Percentiles rank a stretch among this genome's conserved stretches.
Conservation (phyloP, 1,139 yeast species). For the Geotrichum australiense region DNA sequence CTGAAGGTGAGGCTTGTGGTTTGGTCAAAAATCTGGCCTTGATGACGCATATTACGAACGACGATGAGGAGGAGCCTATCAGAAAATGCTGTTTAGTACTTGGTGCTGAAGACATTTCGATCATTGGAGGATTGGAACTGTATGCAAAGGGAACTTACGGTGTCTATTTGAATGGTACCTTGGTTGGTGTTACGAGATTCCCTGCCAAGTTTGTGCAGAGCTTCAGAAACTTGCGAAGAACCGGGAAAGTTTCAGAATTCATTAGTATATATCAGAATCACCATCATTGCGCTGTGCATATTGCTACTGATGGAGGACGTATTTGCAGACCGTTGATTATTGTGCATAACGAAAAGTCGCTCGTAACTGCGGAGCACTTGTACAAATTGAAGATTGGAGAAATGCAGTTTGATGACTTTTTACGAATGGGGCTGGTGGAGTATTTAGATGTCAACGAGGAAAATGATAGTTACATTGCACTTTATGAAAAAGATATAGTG, state of each 20-base stretch:
- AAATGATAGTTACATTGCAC: constrained; percentile 87
- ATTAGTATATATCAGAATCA: constrained; percentile 84
- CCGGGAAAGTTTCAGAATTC: constrained; percentile 82
- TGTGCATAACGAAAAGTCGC: constrained; percentile 63
- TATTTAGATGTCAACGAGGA: constrained; percentile 97
- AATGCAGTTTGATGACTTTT: constrained; percentile 83
- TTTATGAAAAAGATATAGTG: constrained; percentile 63
- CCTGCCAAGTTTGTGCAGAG: constrained; percentile 73
- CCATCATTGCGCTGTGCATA: constrained; percentile 89
- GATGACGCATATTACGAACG: constrained; percentile 98
- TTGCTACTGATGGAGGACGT: constrained; percentile 98
- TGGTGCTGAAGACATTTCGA: constrained; percentile 83
- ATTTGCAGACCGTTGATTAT: constrained; percentile 95
- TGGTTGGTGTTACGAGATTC: constrained; percentile 81
- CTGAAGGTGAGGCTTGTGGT: constrained; percentile 99
- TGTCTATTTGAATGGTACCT: constrained; percentile 86
- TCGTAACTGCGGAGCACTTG: constrained; percentile 67
- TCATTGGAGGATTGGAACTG: constrained; percentile 76
- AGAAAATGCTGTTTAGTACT: constrained; percentile 66
- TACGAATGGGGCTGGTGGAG: constrained; percentile 81
- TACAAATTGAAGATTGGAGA: constrained; percentile 52
- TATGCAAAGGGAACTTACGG: constrained; percentile 76
- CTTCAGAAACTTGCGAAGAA: constrained; percentile 74
- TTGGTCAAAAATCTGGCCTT: constrained; percentile 91
- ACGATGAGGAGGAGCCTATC: constrained; percentile 91